Evolutionary conservation across 2,329 filamentous ascomycete species (phyloP).

Genomic region (Nectriaceae sp.): DNA sequence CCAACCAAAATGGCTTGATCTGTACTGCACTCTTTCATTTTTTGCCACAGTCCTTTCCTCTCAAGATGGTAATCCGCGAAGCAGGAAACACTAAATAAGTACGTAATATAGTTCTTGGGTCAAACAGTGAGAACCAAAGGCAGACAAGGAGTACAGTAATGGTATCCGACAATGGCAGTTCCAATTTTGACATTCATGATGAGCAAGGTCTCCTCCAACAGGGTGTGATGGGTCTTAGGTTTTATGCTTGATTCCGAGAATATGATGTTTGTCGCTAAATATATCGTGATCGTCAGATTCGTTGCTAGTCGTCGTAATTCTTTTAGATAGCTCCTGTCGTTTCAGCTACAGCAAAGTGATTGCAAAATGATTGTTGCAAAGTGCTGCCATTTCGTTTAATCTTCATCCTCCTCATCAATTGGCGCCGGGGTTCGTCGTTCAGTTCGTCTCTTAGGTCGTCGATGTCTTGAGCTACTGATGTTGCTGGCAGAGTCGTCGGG

Average conservation of each 20-base stretch:
- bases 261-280: neutral
- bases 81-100: neutral
- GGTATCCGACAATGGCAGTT: constrained; percentile 29
- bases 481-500: constrained; percentile 83
- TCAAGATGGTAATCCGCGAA: neutral
- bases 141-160: constrained; percentile 20
- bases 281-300: neutral
- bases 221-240: constrained; percentile 2
- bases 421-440: constrained; percentile 72
- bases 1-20: no score
- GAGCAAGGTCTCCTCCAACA: constrained; percentile 21
- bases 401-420: constrained; percentile 73
- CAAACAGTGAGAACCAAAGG: constrained; percentile 5
- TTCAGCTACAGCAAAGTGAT: neutral
- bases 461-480: constrained; percentile 70
- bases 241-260: neutral
- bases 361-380: neutral
- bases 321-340: neutral
- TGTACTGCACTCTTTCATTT: no score
- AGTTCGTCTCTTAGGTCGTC: constrained; percentile 66
- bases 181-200: constrained; percentile 14
- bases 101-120: neutral
- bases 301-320: neutral
- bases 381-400: constrained; percentile 36
- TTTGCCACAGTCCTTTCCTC: neutral